Evolutionary conservation across 257 asterid species (phyloP).

Genomic region (Solanum paucissectum): DNA sequence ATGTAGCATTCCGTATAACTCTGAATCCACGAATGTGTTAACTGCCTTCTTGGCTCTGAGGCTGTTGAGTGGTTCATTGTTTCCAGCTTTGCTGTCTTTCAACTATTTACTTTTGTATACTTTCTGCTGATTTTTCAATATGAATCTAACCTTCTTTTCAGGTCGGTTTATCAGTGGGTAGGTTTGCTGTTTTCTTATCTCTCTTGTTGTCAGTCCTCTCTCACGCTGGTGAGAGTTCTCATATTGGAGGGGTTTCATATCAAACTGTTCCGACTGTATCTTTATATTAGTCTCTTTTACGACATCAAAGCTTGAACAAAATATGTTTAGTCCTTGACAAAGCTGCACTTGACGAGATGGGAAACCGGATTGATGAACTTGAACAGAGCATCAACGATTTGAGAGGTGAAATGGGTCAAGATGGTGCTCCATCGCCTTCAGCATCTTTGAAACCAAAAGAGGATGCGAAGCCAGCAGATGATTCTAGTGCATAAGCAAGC

Average conservation of each 20-base stretch:
- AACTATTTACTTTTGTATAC: neutral
- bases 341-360: conserved; percentile 83
- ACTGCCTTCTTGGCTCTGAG: neutral
- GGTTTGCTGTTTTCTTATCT: neutral
- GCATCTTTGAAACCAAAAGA: conserved; percentile 42
- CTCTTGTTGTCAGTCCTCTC: neutral
- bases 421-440: conserved; percentile 66
- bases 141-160: neutral
- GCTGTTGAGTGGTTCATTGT: neutral
- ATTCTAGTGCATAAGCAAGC: conserved; percentile 18
- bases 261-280: neutral
- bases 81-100: neutral
- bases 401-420: conserved; percentile 83
- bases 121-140: neutral
- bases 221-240: neutral
- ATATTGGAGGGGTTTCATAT: neutral
- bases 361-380: conserved; percentile 72
- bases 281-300: neutral
- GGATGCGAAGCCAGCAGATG: conserved; percentile 40
- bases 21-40: neutral
- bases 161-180: neutral
- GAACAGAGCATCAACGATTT: conserved; percentile 89
- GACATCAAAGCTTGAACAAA: neutral
- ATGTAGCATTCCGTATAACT: neutral
- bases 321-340: conserved; percentile 30